Percentiles rank a stretch among this genome's conserved stretches.
phyloP scores from a whole-genome alignment of 2,329 filamentous ascomycete species.

The Dactylonectria estremocensis region DNA sequence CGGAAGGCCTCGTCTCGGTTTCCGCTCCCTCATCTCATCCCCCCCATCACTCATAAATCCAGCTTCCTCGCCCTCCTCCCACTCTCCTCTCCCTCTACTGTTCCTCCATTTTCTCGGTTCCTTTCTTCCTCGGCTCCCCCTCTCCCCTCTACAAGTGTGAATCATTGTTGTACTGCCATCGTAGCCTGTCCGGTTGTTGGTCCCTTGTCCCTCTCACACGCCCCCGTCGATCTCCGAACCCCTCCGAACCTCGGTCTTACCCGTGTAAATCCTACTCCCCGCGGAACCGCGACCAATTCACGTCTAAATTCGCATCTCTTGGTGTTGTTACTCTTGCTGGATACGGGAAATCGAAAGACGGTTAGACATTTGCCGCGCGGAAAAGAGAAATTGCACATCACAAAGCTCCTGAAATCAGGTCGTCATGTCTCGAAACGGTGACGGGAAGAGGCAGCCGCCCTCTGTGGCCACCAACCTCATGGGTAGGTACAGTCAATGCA shows the following conservation, averaged over 20 bases:
- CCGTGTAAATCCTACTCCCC: conserved; percentile 1
- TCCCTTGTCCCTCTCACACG: neutral
- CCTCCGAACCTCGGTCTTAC: conserved; percentile 14
- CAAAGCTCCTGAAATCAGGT: conserved; percentile 8
- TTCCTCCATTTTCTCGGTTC: neutral
- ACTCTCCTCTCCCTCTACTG: neutral
- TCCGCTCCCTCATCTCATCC: conserved; percentile 2
- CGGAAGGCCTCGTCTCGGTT: conserved; percentile 2
- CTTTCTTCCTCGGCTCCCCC: neutral
- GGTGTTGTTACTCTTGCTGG: neutral
- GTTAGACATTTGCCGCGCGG: neutral
- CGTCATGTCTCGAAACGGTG: conserved; percentile 54
- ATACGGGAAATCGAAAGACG: neutral
- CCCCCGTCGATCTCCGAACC: conserved; percentile 4
- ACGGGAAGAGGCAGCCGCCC: conserved; percentile 78
- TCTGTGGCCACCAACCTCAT: conserved; percentile 93
- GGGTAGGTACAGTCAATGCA: conserved; percentile 67
- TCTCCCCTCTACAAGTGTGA: neutral
- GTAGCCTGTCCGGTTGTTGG: conserved; percentile 1
- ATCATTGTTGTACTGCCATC: neutral
- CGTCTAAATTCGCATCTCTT: neutral
- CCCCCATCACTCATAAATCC: conserved; percentile 12
- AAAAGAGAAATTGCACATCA: neutral
- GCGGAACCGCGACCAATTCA: neutral
- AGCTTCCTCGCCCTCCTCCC: neutral